These are phyloP conservation scores for Acacia concinna DNA, from an alignment of 331 rosid species.

Conservation along the genomic window DNA sequence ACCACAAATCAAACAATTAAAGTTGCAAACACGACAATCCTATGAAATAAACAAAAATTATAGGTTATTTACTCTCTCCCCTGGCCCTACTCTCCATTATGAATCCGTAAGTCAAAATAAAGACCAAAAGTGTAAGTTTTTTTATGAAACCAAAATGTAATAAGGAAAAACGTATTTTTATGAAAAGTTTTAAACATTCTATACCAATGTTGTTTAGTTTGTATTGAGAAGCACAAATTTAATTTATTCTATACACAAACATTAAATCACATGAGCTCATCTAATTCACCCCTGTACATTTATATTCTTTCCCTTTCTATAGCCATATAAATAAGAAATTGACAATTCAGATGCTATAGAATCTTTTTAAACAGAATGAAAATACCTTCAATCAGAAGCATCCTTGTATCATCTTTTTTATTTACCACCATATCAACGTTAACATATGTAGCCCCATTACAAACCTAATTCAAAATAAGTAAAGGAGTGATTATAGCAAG, in stretches of 20 bases:
- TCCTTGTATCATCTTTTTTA: conserved; percentile 68
- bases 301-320: not conserved
- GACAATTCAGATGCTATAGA: not conserved
- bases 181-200: too few relatives aligned
- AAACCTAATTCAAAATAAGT: conserved; percentile 58
- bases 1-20: not conserved
- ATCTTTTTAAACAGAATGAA: not conserved
- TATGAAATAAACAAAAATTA: too few relatives aligned
- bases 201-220: too few relatives aligned
- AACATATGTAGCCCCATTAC: conserved; percentile 86
- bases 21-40: not conserved
- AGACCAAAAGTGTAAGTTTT: too few relatives aligned
- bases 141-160: too few relatives aligned
- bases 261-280: not conserved
- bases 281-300: not conserved
- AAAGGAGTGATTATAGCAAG: conserved; percentile 2
- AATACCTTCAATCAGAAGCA: conserved; percentile 85
- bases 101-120: too few relatives aligned
- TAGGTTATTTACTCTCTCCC: too few relatives aligned
- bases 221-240: too few relatives aligned
- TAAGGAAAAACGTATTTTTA: too few relatives aligned
- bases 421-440: conserved; percentile 71
- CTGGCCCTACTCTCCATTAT: too few relatives aligned
- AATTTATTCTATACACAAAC: too few relatives aligned
- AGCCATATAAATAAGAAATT: not conserved